These are phyloP conservation scores for Xylaria sp. DNA, from an alignment of 2,329 filamentous ascomycete genomes.

Conservation along the genomic window DNA sequence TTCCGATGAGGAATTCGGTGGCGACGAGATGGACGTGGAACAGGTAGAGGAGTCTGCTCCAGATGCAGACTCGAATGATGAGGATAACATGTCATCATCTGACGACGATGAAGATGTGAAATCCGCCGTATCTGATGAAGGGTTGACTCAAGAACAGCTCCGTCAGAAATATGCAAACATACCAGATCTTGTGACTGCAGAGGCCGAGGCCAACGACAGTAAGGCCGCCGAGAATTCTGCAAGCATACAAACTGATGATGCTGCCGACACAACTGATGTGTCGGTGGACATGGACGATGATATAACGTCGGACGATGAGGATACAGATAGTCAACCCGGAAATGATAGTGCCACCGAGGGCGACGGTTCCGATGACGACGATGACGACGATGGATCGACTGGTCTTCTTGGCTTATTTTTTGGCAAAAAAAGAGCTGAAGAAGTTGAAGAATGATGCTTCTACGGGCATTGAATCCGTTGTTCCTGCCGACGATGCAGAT, in stretches of 20 bases:
- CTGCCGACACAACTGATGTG: constrained; percentile 55
- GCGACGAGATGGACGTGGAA: constrained; percentile 39
- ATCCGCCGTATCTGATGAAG: constrained; percentile 53
- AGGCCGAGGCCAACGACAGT: constrained; percentile 18
- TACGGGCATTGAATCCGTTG: constrained; percentile 22
- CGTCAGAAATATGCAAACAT: constrained; percentile 64
- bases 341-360: constrained; percentile 31
- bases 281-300: constrained; percentile 66
- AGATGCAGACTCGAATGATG: constrained; percentile 38
- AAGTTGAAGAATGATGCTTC: constrained; percentile 42
- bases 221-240: neutral
- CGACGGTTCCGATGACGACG: constrained; percentile 42
- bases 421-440: constrained; percentile 51
- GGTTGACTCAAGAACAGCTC: constrained; percentile 63
- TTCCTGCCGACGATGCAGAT: constrained; percentile 30
- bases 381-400: constrained; percentile 38
- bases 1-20: constrained; percentile 44
- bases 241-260: constrained; percentile 24
- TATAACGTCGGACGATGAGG: constrained; percentile 51
- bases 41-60: constrained; percentile 29
- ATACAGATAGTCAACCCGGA: constrained; percentile 41
- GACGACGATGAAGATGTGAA: constrained; percentile 56
- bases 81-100: constrained; percentile 58
- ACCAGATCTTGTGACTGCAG: constrained; percentile 39
- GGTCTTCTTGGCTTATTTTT: constrained; percentile 55